Evolutionary conservation across 1,284 basidiomycete species (phyloP), one percentile per base, ranked within the genome.

Genomic region (Apiotrichum veenhuisii): DNA sequence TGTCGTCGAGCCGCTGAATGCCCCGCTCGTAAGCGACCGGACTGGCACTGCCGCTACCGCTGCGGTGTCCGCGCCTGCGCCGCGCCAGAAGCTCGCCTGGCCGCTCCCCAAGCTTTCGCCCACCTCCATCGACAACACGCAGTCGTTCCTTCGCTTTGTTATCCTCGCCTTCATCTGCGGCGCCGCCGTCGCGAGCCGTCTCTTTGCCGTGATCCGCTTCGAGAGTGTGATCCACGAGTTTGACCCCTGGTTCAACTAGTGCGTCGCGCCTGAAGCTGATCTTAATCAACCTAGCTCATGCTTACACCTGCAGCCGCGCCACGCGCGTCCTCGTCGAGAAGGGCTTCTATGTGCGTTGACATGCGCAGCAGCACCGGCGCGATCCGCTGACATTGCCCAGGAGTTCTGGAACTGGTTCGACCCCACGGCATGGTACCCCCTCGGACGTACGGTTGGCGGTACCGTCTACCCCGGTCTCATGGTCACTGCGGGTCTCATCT

Each of bases 321-420:
- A 95, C 92, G 2, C 85, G 82, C 69, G 87, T 96, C 5, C 80
- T 97, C 41, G 89, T 91, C 23, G 83, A 88, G 25, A 82, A 95
- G 68, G 93, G 93, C n/a, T 96, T 97, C 80, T 93, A 95, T 80
- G 91, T 93, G 64, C 59, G 89, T 80, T 15, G 51, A 27, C n/a
- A 20, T 23, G 42, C 22, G 42, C 11, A 2, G 10, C 20, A 57
- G 59, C 62, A 20, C 33, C 25, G 5, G 47, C 27, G n/a, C 12
- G 22, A 14, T 12, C 9, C 15, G 45, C 58, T 53, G 50, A 62
- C 40, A 14, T 27, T 18, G 10, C 43, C 20, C 68, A 92, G 92
- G 93, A 88, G 85, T 98, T 94, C 79, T 98, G 91, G 95, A 98
- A 99, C 76, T 98, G 96, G 96, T 99, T 98, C 76, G 96, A 99